These are phyloP conservation scores for Beauveria varroae DNA, from an alignment of 2,329 filamentous ascomycete genomes.

Conservation along the genomic window DNA sequence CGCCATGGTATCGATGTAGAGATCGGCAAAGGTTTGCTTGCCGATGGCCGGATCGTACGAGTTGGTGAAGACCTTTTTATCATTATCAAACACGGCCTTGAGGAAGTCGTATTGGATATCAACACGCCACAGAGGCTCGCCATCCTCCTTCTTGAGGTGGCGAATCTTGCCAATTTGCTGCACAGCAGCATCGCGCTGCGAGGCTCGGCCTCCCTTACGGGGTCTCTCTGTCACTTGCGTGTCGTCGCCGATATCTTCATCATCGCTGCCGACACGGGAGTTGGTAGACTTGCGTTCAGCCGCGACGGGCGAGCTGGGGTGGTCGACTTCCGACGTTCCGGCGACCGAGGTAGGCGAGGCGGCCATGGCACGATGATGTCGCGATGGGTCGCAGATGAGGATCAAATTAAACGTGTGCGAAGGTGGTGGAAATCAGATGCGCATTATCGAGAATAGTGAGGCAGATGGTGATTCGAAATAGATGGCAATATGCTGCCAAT, in stretches of 20 bases:
- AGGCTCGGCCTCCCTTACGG: constrained; percentile 26
- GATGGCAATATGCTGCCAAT: neutral
- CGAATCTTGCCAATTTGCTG: constrained; percentile 60
- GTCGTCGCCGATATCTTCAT: constrained; percentile 35
- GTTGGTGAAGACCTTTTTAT: constrained; percentile 75
- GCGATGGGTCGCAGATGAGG: constrained; percentile 6
- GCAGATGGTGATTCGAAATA: neutral
- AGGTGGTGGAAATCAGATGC: neutral
- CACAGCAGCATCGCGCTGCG: constrained; percentile 27
- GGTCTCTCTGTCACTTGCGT: constrained; percentile 36
- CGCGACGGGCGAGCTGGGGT: constrained; percentile 37
- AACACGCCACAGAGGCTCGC: constrained; percentile 76
- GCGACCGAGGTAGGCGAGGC: constrained; percentile 33
- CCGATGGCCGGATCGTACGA: constrained; percentile 63
- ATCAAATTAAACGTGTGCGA: constrained; percentile 4
- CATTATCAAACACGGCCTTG: constrained; percentile 70
- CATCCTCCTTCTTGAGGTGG: constrained; percentile 83
- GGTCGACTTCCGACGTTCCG: constrained; percentile 38
- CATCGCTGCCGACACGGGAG: constrained; percentile 37
- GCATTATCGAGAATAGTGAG: neutral
- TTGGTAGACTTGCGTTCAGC: constrained; percentile 38
- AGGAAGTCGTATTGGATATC: constrained; percentile 89
- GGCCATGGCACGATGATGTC: constrained; percentile 23
- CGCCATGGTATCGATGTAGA: constrained; percentile 98
- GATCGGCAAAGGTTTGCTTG: constrained; percentile 79